These are phyloP conservation scores for Fusarium metavorans DNA, from an alignment of 2,329 filamentous ascomycete species.

Conservation along the genomic window DNA sequence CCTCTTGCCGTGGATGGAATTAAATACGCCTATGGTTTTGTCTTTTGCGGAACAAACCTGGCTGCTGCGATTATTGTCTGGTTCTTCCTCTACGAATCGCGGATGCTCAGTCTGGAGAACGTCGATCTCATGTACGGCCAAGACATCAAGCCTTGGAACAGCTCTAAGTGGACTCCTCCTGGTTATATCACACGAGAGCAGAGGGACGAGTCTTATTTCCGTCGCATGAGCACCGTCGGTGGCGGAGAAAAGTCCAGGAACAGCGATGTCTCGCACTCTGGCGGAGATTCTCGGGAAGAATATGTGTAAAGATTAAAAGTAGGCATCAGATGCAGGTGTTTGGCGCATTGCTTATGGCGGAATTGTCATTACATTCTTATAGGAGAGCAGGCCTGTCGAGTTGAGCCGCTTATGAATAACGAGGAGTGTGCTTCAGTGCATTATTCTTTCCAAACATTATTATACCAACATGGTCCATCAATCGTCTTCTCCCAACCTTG, in stretches of 20 bases:
- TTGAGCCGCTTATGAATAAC: not conserved
- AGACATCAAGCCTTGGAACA: constrained; percentile 71
- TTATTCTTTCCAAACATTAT: not conserved
- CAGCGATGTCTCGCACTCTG: constrained; percentile 38
- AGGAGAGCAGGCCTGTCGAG: not conserved
- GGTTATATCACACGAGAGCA: constrained; percentile 57
- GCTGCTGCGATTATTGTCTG: constrained; percentile 70
- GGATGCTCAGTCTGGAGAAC: constrained; percentile 75
- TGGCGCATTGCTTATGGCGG: constrained; percentile 20
- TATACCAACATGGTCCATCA: not conserved
- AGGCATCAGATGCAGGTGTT: constrained; percentile 17
- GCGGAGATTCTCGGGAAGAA: constrained; percentile 32
- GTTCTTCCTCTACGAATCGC: constrained; percentile 77
- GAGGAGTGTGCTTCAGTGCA: not conserved
- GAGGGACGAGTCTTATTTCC: constrained; percentile 48
- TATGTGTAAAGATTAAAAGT: constrained; percentile 25
- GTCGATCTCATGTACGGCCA: constrained; percentile 78
- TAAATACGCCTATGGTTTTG: constrained; percentile 73
- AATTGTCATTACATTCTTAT: constrained; percentile 26
- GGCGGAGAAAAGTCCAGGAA: constrained; percentile 35
- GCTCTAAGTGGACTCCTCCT: constrained; percentile 63
- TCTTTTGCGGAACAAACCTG: constrained; percentile 73
- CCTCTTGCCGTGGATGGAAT: constrained; percentile 73
- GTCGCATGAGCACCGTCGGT: constrained; percentile 22
- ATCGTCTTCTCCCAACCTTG: not conserved